phyloP scores from a whole-genome alignment of 805 yeast genomes.

The Pichia sporocuriosa region DNA sequence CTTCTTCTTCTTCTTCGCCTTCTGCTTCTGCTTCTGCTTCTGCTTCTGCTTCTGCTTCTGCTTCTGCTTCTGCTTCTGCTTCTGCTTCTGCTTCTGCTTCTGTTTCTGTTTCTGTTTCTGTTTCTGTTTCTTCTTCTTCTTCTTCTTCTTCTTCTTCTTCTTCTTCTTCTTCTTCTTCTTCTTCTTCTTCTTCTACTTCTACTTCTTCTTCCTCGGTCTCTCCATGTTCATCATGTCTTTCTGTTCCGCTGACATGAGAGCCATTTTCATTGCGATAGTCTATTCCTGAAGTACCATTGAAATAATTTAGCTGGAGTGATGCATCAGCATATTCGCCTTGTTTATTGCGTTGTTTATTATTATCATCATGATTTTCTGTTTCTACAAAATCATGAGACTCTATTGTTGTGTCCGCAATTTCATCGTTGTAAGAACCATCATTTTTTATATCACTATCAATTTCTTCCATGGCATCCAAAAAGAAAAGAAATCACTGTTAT shows the following conservation, averaged over 20 bases:
- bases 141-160: conserved; percentile 25
- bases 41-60: conserved; percentile 24
- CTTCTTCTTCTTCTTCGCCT: conserved; percentile 43
- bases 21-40: conserved; percentile 32
- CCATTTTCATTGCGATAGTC: no score
- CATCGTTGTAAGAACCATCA: neutral
- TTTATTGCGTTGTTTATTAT: no score
- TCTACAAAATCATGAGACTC: neutral
- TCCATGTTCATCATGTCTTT: neutral
- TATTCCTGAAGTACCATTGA: no score
- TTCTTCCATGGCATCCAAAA: no score
- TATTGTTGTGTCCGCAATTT: neutral
- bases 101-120: conserved; percentile 31
- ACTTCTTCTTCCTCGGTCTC: neutral
- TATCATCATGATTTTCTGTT: neutral
- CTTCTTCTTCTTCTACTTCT: neutral
- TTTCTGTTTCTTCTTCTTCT: conserved; percentile 38
- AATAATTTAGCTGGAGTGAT: no score
- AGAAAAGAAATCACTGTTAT: no score
- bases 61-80: conserved; percentile 43
- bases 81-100: conserved; percentile 32
- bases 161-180: neutral
- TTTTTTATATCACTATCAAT: neutral
- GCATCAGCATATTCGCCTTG: no score
- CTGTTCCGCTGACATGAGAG: no score